phyloP scores from a whole-genome alignment of 2,329 filamentous ascomycete genomes.

The Pyrenophora graminea region DNA sequence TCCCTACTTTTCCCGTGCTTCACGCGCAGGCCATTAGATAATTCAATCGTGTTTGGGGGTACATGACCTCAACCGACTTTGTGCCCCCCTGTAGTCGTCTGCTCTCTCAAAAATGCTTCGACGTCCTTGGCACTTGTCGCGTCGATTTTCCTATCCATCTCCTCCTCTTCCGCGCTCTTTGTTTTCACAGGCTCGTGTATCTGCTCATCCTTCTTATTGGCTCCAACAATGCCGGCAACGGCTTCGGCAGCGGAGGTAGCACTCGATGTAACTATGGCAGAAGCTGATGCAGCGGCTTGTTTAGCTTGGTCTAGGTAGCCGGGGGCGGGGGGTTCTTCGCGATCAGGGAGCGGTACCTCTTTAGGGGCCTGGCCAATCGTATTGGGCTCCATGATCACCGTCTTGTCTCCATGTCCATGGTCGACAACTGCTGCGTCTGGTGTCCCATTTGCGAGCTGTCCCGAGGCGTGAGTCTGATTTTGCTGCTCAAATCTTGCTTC shows the following conservation, averaged over 20 bases:
- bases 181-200: constrained; percentile 18
- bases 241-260: constrained; percentile 41
- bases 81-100: constrained; percentile 13
- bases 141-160: constrained; percentile 38
- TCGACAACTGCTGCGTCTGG: constrained; percentile 46
- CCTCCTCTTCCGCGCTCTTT: constrained; percentile 38
- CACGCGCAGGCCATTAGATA: too few species aligned
- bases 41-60: neutral
- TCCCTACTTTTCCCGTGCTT: neutral
- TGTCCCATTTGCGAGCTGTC: constrained; percentile 49
- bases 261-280: constrained; percentile 33
- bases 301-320: constrained; percentile 52
- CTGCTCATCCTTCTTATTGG: constrained; percentile 30
- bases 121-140: constrained; percentile 33
- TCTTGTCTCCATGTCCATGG: constrained; percentile 52
- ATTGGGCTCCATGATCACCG: constrained; percentile 52
- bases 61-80: neutral
- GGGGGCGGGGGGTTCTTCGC: constrained; percentile 39
- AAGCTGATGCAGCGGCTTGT: constrained; percentile 38
- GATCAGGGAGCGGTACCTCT: constrained; percentile 46
- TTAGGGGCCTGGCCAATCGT: constrained; percentile 57
- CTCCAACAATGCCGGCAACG: constrained; percentile 27
- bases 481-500: constrained; percentile 49
- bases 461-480: constrained; percentile 50
- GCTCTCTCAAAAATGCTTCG: constrained; percentile 40